Conservation (phyloP, 345 rosid species). For the Brassica incana region DNA sequence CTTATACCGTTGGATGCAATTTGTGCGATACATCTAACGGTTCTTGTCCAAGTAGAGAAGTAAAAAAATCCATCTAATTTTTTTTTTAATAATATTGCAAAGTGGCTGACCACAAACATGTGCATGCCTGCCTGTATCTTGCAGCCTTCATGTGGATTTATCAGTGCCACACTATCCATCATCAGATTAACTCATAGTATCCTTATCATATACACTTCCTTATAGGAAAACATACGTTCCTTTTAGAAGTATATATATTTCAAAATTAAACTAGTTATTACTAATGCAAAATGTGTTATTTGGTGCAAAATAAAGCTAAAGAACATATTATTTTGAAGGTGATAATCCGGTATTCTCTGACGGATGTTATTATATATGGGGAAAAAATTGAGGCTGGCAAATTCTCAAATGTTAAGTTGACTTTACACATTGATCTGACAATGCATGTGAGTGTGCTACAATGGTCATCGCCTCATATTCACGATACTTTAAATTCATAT, state of each 20-base stretch:
- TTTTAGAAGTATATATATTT: background rate
- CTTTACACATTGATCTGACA: slow-evolving; percentile 8
- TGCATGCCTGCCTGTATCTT: slow-evolving; percentile 45
- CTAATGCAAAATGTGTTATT: background rate
- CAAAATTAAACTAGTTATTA: background rate
- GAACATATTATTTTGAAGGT: background rate
- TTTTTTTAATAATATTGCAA: slow-evolving; percentile 8
- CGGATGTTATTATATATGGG: background rate
- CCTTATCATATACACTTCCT: background rate
- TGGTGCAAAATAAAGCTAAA: background rate
- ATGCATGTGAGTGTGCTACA: slow-evolving; percentile 22
- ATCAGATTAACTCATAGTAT: slow-evolving; percentile 4
- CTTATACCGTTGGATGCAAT: slow-evolving; percentile 21
- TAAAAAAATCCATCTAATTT: background rate
- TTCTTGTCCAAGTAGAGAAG: slow-evolving; percentile 17
- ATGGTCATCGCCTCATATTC: background rate
- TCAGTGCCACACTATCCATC: slow-evolving; percentile 43
- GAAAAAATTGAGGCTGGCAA: background rate
- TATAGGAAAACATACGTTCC: background rate
- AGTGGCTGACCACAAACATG: slow-evolving; percentile 41
- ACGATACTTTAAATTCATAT: background rate
- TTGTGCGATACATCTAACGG: slow-evolving; percentile 22
- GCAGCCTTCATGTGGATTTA: slow-evolving; percentile 48
- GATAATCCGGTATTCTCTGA: background rate
- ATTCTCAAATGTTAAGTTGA: slow-evolving; percentile 12